A percentile compares a stretch with the other conserved stretches of the same genome.
These are phyloP conservation scores for Inonotus hispidus DNA, from an alignment of 1,284 basidiomycete genomes.

Conservation along the genomic window DNA sequence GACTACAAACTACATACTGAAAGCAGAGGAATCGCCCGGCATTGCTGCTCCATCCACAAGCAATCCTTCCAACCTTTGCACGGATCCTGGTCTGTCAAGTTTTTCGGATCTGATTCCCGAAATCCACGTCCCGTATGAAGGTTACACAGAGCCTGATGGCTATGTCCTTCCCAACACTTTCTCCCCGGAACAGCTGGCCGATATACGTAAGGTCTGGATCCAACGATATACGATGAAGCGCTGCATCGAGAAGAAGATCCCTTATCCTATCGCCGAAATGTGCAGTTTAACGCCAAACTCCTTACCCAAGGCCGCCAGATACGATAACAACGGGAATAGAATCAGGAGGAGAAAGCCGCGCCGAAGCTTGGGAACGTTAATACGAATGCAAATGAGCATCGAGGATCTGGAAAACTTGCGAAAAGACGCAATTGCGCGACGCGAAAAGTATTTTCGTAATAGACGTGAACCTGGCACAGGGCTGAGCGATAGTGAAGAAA, in stretches of 20 bases:
- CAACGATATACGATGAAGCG: conserved; percentile 3
- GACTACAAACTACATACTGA: no score
- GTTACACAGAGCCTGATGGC: conserved; percentile 3
- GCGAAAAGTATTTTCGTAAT: background rate
- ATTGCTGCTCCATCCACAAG: no score
- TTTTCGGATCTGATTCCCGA: background rate
- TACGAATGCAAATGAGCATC: background rate
- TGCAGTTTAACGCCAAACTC: background rate
- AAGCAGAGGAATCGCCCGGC: no score
- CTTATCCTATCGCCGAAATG: conserved; percentile 9
- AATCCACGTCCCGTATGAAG: conserved; percentile 14
- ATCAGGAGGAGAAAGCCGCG: conserved; percentile 4
- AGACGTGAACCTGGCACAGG: background rate
- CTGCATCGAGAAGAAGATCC: conserved; percentile 6
- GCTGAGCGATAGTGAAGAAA: background rate
- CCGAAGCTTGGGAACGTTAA: conserved; percentile 1
- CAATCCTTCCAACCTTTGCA: no score
- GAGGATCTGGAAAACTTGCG: background rate
- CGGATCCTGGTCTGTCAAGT: background rate
- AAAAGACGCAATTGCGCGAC: background rate
- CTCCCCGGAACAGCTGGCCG: background rate
- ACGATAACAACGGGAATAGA: conserved; percentile 2
- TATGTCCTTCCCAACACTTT: conserved; percentile 5
- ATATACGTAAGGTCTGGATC: conserved; percentile 7
- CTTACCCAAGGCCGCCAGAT: background rate